Base-by-base conservation (phyloP, 805 yeast genomes). In the Kregervanrija delftensis region DNA sequence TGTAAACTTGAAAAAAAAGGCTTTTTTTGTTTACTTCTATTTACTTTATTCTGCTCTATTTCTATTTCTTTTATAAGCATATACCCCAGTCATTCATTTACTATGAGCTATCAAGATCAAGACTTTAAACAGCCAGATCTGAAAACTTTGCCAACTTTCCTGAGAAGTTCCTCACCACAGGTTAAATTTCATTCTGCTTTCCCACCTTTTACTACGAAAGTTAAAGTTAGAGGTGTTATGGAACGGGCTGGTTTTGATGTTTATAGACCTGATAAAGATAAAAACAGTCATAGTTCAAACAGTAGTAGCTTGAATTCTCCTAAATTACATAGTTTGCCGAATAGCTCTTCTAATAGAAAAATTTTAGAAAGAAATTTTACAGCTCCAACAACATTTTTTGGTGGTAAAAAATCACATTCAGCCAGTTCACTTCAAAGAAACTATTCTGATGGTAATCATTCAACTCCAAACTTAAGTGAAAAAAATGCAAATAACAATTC, bases 211-310 rank as follows among this genome's bases (percentile, higher is more conserved):
- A 79, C 78, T 44, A 77, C 83, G 0, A 74, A 75, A 33, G 79
- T 73, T 40, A 65, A 79, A 30, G 82, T 80, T 54, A 72, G 72
- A 52, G 81, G 89, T 2, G 93, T 84, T 2, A 78, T 83, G 61
- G 93, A 86, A 58, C 65, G 93, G 52, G 93, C 93, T 0, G 95
- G 95, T 0, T 86, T 86, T 55, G 93, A 85, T 17, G 76, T 75
- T 10, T 69, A 68, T 47, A 70, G 58, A 42, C 66, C 66, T 2
- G 55, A 50, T 30, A 46, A 37, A 10, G 46, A 44, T 30, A 42
- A 34, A 10, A 42, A 22, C 8, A 22, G 8, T 22, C 28, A 22
- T 22, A 6, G 6, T 5, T 22, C 28, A 22, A 22, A 22, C 28
- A 22, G 6, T 22, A 6, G 28, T 22, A 22, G 8, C 6, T 22